Conservation (phyloP, 257 asterid genomes). For the Apocynum venetum region DNA sequence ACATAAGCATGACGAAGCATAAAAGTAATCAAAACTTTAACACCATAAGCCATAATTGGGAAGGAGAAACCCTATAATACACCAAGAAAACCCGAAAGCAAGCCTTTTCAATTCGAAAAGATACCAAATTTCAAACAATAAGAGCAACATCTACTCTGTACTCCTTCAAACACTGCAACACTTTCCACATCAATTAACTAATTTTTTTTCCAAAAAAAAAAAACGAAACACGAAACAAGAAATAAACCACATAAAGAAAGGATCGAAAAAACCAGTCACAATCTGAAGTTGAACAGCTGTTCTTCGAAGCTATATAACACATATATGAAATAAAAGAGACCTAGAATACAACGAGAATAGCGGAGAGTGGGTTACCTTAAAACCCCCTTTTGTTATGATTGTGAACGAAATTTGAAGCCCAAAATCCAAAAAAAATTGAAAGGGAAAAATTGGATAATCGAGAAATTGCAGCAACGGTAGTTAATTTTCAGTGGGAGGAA, state of each 20-base stretch:
- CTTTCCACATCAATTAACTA: background rate
- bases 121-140: background rate
- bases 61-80: background rate
- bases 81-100: background rate
- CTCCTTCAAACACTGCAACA: background rate
- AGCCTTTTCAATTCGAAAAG: background rate
- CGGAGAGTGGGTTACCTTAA: background rate
- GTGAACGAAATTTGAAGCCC: background rate
- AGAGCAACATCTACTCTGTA: background rate
- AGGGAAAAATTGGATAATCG: background rate
- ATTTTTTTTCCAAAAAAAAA: background rate
- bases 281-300: background rate
- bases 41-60: background rate
- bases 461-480: background rate
- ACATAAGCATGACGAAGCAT: background rate
- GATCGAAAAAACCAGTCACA: background rate
- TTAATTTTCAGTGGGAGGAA: background rate
- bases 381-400: background rate
- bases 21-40: background rate
- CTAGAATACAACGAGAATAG: background rate
- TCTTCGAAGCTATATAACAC: background rate
- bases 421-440: background rate
- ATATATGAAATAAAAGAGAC: background rate
- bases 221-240: background rate
- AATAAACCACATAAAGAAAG: background rate